Evolutionary conservation across 169 alveolate genomes (phyloP).

Genomic region (Cytauxzoon felis): DNA sequence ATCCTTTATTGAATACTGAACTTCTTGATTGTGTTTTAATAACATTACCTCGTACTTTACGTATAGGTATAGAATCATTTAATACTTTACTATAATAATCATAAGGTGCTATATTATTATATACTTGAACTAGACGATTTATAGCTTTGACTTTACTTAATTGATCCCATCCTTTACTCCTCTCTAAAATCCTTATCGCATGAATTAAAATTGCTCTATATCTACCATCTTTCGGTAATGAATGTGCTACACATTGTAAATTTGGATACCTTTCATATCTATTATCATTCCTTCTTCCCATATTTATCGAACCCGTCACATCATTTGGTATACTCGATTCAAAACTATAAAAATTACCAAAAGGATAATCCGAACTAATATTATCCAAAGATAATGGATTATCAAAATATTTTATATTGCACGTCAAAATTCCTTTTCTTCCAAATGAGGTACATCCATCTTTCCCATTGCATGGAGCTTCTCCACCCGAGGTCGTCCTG

Average conservation of each 20-base stretch:
- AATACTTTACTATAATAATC: constrained; percentile 57
- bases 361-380: constrained; percentile 52
- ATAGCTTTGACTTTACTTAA: constrained; percentile 73
- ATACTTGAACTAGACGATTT: constrained; percentile 68
- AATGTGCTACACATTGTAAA: constrained; percentile 74
- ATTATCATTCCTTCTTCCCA: constrained; percentile 35
- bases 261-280: constrained; percentile 60
- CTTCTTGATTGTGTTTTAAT: constrained; percentile 61
- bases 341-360: constrained; percentile 50
- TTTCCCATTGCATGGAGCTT: too few relatives aligned
- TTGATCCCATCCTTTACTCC: constrained; percentile 75
- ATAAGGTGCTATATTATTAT: constrained; percentile 69
- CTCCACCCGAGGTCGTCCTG: too few relatives aligned
- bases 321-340: constrained; percentile 47
- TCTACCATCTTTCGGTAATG: constrained; percentile 71
- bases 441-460: too few relatives aligned
- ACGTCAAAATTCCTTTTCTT: too few relatives aligned
- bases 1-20: constrained; percentile 67
- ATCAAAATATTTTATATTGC: not conserved
- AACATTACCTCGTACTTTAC: constrained; percentile 44
- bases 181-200: constrained; percentile 69
- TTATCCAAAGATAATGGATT: too few relatives aligned
- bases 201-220: constrained; percentile 70
- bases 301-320: constrained; percentile 56
- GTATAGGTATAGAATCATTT: constrained; percentile 60